Conservation (phyloP, 352 stramenopile species). For the Globisporangium heterothallicum region DNA sequence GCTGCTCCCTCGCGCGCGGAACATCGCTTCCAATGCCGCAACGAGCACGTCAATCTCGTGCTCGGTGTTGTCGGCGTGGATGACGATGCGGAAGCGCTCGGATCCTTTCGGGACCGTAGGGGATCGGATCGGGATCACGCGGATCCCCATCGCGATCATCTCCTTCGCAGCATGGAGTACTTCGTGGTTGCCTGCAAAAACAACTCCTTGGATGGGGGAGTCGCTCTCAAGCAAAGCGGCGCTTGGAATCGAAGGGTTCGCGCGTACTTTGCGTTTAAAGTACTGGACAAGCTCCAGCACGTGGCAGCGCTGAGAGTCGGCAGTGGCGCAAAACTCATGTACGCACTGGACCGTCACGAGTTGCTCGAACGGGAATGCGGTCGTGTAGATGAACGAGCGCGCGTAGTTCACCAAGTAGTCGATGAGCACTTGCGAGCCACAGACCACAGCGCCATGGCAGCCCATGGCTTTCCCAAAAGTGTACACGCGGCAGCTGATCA, state of each 20-base stretch:
- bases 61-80: slow-evolving; percentile 93
- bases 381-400: slow-evolving; percentile 97
- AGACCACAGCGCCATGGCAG: slow-evolving; percentile 92
- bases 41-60: slow-evolving; percentile 80
- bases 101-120: slow-evolving; percentile 92
- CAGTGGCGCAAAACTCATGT: slow-evolving; percentile 81
- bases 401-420: slow-evolving; percentile 97
- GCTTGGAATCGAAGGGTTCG: slow-evolving; percentile 30
- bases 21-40: slow-evolving; percentile 39
- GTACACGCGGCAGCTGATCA: slow-evolving; percentile 87
- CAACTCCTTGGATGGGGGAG: slow-evolving; percentile 93
- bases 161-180: slow-evolving; percentile 76
- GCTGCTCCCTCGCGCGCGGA: slow-evolving; percentile 14
- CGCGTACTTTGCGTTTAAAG: slow-evolving; percentile 66
- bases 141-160: slow-evolving; percentile 70
- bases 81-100: slow-evolving; percentile 94
- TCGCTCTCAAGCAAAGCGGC: slow-evolving; percentile 55
- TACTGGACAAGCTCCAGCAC: slow-evolving; percentile 58
- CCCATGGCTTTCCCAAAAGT: slow-evolving; percentile 97
- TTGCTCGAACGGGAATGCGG: slow-evolving; percentile 89
- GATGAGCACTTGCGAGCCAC: slow-evolving; percentile 85
- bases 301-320: slow-evolving; percentile 31
- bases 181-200: slow-evolving; percentile 88
- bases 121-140: slow-evolving; percentile 93
- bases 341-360: slow-evolving; percentile 86